Conservation (phyloP, 495 filamentous ascomycete species). For the Penicillium argentinense region DNA sequence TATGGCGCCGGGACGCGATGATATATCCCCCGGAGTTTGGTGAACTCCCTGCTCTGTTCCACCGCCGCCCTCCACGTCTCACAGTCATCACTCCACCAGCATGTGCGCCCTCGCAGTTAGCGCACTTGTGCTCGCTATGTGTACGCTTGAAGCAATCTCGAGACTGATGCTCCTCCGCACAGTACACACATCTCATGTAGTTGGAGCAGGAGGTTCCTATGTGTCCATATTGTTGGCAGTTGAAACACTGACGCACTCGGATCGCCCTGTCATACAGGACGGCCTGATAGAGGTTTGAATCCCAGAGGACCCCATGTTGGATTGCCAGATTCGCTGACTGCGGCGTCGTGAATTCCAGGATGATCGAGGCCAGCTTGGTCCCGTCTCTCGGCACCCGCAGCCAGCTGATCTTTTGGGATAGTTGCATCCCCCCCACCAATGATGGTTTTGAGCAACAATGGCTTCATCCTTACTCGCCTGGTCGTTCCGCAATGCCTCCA, state of each 20-base stretch:
- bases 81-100: background rate
- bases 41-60: background rate
- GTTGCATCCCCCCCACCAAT: background rate
- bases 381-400: background rate
- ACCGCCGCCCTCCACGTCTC: background rate
- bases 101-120: slow-evolving; percentile 7
- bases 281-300: background rate
- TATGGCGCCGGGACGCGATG: background rate
- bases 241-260: slow-evolving; percentile 3
- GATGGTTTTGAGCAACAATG: background rate
- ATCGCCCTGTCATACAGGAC: slow-evolving; percentile 3
- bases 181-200: background rate
- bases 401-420: background rate
- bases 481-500: background rate
- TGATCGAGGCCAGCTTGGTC: background rate
- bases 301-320: background rate
- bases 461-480: background rate
- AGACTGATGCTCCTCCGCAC: slow-evolving; percentile 1
- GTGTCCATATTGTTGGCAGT: slow-evolving; percentile 4
- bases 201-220: slow-evolving; percentile 7
- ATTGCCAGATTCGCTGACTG: background rate
- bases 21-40: background rate
- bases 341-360: slow-evolving; percentile 1
- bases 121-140: background rate
- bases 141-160: background rate